Percentiles rank a stretch among this genome's conserved stretches.
Evolutionary conservation across 1,284 basidiomycete species (phyloP).

Genomic region (Stereum hirsutum): DNA sequence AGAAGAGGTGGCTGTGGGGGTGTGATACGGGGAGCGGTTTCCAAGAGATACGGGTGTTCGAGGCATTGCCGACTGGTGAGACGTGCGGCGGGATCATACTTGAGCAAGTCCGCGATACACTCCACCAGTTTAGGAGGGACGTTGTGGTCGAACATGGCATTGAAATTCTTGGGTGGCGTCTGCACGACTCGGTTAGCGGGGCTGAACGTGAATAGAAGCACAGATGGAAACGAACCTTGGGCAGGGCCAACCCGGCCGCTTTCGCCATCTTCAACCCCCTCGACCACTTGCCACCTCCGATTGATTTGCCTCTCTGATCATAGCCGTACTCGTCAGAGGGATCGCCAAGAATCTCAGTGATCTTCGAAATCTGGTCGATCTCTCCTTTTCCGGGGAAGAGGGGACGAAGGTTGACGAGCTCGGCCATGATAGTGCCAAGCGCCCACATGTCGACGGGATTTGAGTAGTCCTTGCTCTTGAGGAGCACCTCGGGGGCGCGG

Average conservation of each 20-base stretch:
- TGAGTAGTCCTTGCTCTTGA: conserved; percentile 88
- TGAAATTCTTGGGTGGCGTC: conserved; percentile 72
- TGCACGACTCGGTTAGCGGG: conserved; percentile 22
- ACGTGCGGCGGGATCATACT: conserved; percentile 84
- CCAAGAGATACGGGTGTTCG: conserved; percentile 81
- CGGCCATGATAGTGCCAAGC: conserved; percentile 95
- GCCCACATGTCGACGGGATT: conserved; percentile 99
- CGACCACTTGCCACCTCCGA: conserved; percentile 88
- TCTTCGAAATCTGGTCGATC: conserved; percentile 87
- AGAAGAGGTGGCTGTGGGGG: conserved; percentile 47
- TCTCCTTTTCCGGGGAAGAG: conserved; percentile 97
- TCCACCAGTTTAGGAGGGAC: conserved; percentile 81
- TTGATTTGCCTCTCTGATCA: conserved; percentile 57
- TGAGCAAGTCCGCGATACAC: conserved; percentile 87
- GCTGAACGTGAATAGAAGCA: conserved; percentile 5
- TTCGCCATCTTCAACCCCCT: conserved; percentile 83
- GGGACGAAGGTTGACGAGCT: conserved; percentile 91
- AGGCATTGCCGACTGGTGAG: conserved; percentile 84
- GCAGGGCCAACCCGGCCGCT: conserved; percentile 84
- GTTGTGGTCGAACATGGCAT: conserved; percentile 69
- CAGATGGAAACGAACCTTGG: conserved; percentile 48
- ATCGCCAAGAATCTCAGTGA: conserved; percentile 91
- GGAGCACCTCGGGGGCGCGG: conserved; percentile 93
- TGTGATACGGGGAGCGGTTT: conserved; percentile 48
- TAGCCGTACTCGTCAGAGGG: conserved; percentile 78